Base-by-base conservation (phyloP, 306 rosid species). In the Neltuma alba region DNA sequence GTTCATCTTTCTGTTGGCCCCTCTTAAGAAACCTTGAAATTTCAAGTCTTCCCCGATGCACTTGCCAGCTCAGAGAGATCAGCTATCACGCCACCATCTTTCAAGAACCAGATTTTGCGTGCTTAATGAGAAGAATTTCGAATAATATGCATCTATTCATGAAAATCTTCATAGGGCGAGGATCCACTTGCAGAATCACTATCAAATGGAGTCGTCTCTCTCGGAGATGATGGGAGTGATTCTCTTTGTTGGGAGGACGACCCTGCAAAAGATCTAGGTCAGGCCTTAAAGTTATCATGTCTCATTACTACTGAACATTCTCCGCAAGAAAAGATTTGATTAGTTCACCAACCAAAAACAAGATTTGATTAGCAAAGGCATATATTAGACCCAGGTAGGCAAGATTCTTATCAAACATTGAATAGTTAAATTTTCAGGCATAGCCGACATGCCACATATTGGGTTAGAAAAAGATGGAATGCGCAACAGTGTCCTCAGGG, bases 151-250 rank as follows among this genome's bases (percentile, higher is more conserved):
- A 79, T 81, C 85, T 86, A 89, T 70, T 92, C 99, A 27, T 87
- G 86, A 80, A 92, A 92, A 83, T 95, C 99, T 82, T 93, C 99
- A 7, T 88, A 91, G 60, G 99, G 93, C 12, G 96, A 94, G 80
- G 98, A 88, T 70, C 90, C 99, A 28, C 96, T 89, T 2, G 99
- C 93, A 76, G 96, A 90, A 78, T 96, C 98, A 68, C 96, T 96
- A 76, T 90, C 93, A 62, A 85, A 90, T 74, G 96, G 85, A 61
- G 92, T 90, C 74, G 91, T 81, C 67, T 89, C 98, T 85, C 93
- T 91, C 0, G 99, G 97, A 18, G 99, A 91, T 11, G 94, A 87
- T 34, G 98, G 97, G 41, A 89, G 85, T 0, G 97, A 95, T 72
- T 91, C 99, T 76, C 89, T 86, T 63, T 89, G 94, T 82, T 91